Conservation (phyloP, 345 rosid species). For the Salix brachista region DNA sequence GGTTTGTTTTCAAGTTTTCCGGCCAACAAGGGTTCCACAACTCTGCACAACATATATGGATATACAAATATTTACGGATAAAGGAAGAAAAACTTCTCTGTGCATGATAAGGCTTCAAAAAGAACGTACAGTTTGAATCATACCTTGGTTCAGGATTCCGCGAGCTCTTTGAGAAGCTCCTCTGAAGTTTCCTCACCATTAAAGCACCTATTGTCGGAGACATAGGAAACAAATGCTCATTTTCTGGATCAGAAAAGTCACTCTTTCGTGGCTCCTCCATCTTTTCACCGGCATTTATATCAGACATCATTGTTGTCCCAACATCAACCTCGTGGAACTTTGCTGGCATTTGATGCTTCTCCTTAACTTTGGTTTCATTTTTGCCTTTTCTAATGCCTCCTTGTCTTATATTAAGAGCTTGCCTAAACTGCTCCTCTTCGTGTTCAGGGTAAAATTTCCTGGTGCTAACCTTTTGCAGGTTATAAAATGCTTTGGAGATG, state of each 20-base stretch:
- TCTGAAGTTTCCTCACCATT: conserved; percentile 51
- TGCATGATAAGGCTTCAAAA: background rate
- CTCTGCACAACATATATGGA: conserved; percentile 31
- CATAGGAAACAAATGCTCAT: conserved; percentile 38
- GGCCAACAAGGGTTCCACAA: conserved; percentile 31
- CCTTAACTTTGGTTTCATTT: conserved; percentile 55
- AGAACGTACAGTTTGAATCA: background rate
- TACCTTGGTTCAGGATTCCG: conserved; percentile 63
- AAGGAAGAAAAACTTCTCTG: background rate
- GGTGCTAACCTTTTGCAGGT: conserved; percentile 48
- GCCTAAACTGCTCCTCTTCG: conserved; percentile 79
- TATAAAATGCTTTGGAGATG: conserved; percentile 41
- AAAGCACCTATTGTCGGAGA: conserved; percentile 35
- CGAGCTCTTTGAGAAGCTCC: conserved; percentile 45
- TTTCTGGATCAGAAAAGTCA: conserved; percentile 73
- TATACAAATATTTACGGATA: background rate
- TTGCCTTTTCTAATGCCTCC: conserved; percentile 67
- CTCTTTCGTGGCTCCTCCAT: conserved; percentile 55
- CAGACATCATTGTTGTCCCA: conserved; percentile 43
- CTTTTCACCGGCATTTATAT: conserved; percentile 41
- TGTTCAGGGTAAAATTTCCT: conserved; percentile 54
- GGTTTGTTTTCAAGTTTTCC: conserved; percentile 50
- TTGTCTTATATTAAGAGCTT: conserved; percentile 70
- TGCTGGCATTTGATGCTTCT: conserved; percentile 56
- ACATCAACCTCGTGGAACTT: conserved; percentile 52